Evolutionary conservation across 1,284 basidiomycete species (phyloP).

Genomic region (Bjerkandera adusta): DNA sequence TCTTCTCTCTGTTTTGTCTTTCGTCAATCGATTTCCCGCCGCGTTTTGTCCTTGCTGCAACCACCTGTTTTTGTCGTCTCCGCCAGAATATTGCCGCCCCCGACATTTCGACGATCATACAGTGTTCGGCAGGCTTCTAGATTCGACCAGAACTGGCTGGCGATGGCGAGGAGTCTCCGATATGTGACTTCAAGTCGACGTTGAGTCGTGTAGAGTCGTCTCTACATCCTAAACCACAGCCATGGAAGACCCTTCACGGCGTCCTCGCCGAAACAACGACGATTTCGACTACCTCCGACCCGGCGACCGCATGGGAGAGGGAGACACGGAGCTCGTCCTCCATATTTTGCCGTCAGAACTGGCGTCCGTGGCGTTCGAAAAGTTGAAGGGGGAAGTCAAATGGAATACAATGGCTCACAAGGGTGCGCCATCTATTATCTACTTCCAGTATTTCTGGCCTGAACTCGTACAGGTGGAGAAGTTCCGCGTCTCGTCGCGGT

Average conservation of each 20-base stretch:
- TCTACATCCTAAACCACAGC: too few species aligned
- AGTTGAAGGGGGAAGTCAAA: conserved; percentile 56
- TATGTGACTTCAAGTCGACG: too few species aligned
- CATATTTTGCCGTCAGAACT: conserved; percentile 55
- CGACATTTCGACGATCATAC: too few species aligned
- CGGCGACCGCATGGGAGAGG: conserved; percentile 46
- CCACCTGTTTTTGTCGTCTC: too few species aligned
- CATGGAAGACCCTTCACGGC: not conserved
- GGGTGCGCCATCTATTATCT: conserved; percentile 36
- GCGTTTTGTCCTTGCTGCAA: too few species aligned
- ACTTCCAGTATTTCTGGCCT: conserved; percentile 1
- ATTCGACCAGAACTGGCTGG: too few species aligned
- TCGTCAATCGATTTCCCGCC: too few species aligned
- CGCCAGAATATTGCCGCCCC: too few species aligned
- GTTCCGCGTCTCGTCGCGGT: conserved; percentile 75
- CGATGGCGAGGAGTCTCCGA: too few species aligned
- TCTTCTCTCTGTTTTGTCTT: too few species aligned
- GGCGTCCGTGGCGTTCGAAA: conserved; percentile 52
- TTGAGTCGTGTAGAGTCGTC: too few species aligned
- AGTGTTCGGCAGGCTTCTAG: too few species aligned
- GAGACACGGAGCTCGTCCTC: conserved; percentile 57
- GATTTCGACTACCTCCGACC: conserved; percentile 1
- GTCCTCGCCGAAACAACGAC: not conserved
- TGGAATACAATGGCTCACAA: conserved; percentile 74
- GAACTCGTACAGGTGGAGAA: conserved; percentile 53